These are phyloP conservation scores for Scleroderma bovista DNA, from an alignment of 768 basidiomycete genomes.

Conservation along the genomic window DNA sequence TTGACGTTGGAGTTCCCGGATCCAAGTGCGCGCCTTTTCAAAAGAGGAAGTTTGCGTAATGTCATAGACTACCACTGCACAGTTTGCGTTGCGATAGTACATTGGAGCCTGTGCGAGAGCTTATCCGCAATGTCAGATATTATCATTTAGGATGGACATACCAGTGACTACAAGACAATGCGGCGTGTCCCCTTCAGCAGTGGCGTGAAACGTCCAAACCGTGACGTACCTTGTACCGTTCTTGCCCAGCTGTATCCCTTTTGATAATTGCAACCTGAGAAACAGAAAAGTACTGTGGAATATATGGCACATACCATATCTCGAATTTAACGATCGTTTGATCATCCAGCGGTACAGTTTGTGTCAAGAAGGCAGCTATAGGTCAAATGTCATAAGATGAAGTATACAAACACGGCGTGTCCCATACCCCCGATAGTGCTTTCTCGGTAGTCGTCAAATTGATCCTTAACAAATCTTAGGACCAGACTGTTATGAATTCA, in stretches of 20 bases:
- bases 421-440: constrained; percentile 84
- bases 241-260: constrained; percentile 96
- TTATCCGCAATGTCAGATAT: constrained; percentile 1
- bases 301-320: constrained; percentile 67
- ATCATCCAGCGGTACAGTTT: constrained; percentile 88
- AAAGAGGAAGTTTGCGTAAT: constrained; percentile 89
- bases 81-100: constrained; percentile 95
- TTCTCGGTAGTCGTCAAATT: constrained; percentile 93
- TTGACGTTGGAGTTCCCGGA: constrained; percentile 93
- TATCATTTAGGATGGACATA: constrained; percentile 25
- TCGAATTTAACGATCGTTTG: constrained; percentile 95
- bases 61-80: constrained; percentile 93
- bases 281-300: constrained; percentile 4
- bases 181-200: neutral
- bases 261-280: constrained; percentile 3
- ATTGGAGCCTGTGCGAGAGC: constrained; percentile 64
- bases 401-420: neutral
- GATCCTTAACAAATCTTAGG: constrained; percentile 92
- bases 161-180: constrained; percentile 35
- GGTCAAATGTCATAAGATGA: constrained; percentile 13
- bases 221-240: constrained; percentile 76
- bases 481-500: constrained; percentile 64
- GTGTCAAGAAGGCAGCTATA: constrained; percentile 94
- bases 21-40: constrained; percentile 95
- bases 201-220: neutral